These are phyloP conservation scores for Bauhinia variegata DNA, from an alignment of 306 rosid species.

Conservation along the genomic window DNA sequence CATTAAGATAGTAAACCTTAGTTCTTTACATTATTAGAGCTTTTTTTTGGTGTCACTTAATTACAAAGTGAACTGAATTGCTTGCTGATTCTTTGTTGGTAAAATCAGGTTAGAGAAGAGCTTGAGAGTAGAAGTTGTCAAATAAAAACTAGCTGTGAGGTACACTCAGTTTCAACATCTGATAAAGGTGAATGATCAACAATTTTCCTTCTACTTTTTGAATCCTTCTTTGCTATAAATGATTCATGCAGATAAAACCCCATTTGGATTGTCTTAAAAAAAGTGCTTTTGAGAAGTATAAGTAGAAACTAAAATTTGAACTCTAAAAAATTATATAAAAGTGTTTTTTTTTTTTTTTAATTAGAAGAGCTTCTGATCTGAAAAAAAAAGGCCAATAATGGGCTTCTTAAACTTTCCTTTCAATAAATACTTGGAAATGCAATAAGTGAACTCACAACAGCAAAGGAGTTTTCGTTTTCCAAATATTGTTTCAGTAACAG, in stretches of 20 bases:
- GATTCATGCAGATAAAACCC: too few species aligned
- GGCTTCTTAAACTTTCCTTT: background rate
- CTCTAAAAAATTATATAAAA: too few species aligned
- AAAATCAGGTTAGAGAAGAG: conserved; percentile 70
- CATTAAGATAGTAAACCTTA: conserved; percentile 9
- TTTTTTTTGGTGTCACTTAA: background rate
- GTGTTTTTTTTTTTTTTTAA: too few species aligned
- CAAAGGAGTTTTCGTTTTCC: too few species aligned
- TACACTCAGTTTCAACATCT: conserved; percentile 53
- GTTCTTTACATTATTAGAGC: background rate
- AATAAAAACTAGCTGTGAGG: conserved; percentile 61
- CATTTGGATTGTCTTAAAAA: too few species aligned
- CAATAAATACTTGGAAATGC: background rate
- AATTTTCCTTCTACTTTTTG: conserved; percentile 2
- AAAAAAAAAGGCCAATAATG: too few species aligned
- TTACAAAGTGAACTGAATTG: background rate
- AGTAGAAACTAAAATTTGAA: too few species aligned
- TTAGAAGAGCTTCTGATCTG: too few species aligned
- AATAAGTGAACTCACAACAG: background rate
- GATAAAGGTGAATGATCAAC: conserved; percentile 54
- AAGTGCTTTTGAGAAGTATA: too few species aligned
- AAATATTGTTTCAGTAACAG: background rate
- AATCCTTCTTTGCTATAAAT: conserved; percentile 8
- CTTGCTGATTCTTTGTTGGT: conserved; percentile 2
- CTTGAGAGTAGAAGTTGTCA: conserved; percentile 62